Conservation (phyloP, 2,329 filamentous ascomycete species). For the Ophiostoma tasmaniense region DNA sequence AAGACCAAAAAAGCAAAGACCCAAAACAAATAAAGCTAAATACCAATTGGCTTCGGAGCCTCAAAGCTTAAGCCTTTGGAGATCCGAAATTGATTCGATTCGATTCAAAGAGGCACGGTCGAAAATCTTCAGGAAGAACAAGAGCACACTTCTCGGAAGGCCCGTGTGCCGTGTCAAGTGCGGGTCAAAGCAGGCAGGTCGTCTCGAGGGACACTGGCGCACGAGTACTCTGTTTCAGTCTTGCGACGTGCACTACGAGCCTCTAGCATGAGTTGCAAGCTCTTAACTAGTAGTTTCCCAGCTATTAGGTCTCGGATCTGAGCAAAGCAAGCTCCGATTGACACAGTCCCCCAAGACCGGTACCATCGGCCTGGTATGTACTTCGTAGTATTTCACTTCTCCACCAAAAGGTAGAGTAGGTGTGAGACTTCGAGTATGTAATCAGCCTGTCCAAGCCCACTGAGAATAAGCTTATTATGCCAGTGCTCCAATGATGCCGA, state of each 20-base stretch:
- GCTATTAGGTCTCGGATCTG: too few species aligned
- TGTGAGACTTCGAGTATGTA: not conserved
- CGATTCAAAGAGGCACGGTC: not conserved
- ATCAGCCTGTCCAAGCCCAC: not conserved
- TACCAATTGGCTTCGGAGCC: not conserved
- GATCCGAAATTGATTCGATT: not conserved
- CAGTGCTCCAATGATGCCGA: too few species aligned
- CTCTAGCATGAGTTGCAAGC: not conserved
- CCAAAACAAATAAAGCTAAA: not conserved
- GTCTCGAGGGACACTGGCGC: not conserved
- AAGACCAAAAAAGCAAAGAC: not conserved
- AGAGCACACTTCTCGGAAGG: not conserved
- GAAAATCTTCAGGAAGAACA: slow-evolving; percentile 20
- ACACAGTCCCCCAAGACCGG: not conserved
- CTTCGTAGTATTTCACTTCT: too few species aligned
- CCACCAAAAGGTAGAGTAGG: not conserved
- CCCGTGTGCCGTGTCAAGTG: not conserved
- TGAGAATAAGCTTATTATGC: too few species aligned
- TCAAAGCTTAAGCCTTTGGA: not conserved
- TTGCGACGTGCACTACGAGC: not conserved
- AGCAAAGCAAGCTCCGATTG: not conserved
- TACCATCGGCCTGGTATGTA: not conserved
- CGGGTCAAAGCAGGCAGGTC: not conserved
- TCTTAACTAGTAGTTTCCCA: not conserved
- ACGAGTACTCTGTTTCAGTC: not conserved